Evolutionary conservation across 768 basidiomycete genomes (phyloP).

Genomic region (Mycena vitilis): DNA sequence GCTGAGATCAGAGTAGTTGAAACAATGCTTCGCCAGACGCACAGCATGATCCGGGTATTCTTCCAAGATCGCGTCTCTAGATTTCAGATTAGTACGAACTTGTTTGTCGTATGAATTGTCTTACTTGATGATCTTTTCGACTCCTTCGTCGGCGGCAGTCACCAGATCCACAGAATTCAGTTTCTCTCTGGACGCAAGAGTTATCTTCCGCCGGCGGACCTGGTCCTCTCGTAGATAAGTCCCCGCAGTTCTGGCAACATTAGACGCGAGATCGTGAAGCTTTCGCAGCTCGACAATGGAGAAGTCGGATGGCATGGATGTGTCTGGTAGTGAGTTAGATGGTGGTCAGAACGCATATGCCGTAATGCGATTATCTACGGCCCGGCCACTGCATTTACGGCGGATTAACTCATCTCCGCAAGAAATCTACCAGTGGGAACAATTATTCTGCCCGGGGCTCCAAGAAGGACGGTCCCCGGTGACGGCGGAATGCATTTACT

Average conservation of each 20-base stretch:
- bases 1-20: not conserved
- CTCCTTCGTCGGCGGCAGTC: constrained; percentile 39
- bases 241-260: constrained; percentile 37
- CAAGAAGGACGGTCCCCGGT: no score
- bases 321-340: no score
- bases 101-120: not conserved
- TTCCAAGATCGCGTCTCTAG: constrained; percentile 30
- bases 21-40: constrained; percentile 3
- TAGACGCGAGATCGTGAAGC: constrained; percentile 36
- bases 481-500: no score
- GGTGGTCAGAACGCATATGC: no score
- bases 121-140: constrained; percentile 40
- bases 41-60: constrained; percentile 38
- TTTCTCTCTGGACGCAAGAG: constrained; percentile 37
- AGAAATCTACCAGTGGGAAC: no score
- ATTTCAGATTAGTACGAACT: not conserved
- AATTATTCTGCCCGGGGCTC: no score
- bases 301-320: constrained; percentile 28
- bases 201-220: constrained; percentile 35
- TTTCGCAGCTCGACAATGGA: constrained; percentile 32
- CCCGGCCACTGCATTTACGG: no score
- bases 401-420: no score
- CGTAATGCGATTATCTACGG: no score
- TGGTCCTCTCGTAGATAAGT: constrained; percentile 38
- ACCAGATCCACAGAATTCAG: constrained; percentile 43